Conservation (phyloP, 495 filamentous ascomycete genomes). For the Penicillium manginii region DNA sequence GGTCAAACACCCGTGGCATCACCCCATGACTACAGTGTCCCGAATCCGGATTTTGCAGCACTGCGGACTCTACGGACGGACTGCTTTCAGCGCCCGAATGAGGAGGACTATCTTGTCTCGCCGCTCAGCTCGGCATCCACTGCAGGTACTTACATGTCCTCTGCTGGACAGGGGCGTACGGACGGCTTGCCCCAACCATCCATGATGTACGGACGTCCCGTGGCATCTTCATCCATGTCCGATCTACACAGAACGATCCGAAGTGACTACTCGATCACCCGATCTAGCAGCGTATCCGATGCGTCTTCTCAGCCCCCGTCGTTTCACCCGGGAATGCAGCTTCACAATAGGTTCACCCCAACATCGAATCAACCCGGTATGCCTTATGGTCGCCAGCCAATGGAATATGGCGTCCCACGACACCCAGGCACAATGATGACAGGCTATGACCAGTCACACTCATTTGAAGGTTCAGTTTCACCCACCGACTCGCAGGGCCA, state of each 20-base stretch:
- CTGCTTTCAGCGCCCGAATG: conserved; percentile 38
- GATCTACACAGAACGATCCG: conserved; percentile 41
- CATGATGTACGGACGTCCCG: conserved; percentile 35
- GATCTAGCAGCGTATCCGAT: conserved; percentile 51
- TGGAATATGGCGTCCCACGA: conserved; percentile 40
- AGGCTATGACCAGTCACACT: conserved; percentile 37
- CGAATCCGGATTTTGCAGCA: conserved; percentile 23
- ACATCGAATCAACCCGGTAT: conserved; percentile 35
- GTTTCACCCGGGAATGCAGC: conserved; percentile 38
- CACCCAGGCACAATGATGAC: conserved; percentile 35
- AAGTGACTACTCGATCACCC: conserved; percentile 38
- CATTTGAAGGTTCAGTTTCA: conserved; percentile 45
- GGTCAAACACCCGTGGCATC: conserved; percentile 40
- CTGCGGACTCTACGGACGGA: conserved; percentile 43
- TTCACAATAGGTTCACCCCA: conserved; percentile 37
- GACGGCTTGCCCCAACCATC: conserved; percentile 33
- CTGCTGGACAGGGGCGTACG: conserved; percentile 33
- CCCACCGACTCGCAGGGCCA: conserved; percentile 35
- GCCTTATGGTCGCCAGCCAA: conserved; percentile 39
- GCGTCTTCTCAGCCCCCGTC: conserved; percentile 31
- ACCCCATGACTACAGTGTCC: conserved; percentile 25
- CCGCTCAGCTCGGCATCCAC: conserved; percentile 49
- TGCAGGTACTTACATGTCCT: conserved; percentile 45
- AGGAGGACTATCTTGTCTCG: conserved; percentile 50
- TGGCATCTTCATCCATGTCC: conserved; percentile 33